Evolutionary conservation across 2,329 filamentous ascomycete genomes (phyloP).

Genomic region (Fusarium annulatum): DNA sequence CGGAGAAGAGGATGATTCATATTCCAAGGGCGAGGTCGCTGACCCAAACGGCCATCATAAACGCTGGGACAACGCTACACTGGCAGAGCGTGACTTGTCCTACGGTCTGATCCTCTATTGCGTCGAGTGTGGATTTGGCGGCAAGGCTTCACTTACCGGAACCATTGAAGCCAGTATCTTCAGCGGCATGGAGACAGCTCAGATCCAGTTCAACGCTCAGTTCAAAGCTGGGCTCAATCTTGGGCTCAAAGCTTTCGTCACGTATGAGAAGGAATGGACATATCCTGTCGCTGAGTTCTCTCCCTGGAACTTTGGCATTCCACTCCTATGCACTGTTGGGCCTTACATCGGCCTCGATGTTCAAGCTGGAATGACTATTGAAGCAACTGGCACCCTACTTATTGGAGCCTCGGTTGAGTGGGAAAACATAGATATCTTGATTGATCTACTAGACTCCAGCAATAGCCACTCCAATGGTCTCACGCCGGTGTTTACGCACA

Average conservation of each 20-base stretch:
- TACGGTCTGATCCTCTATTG: slow-evolving; percentile 5
- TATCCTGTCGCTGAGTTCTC: neutral
- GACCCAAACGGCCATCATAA: slow-evolving; percentile 12
- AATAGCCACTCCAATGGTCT: neutral
- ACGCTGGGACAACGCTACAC: neutral
- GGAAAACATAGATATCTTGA: slow-evolving; percentile 9
- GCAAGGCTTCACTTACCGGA: neutral
- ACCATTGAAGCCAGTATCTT: neutral
- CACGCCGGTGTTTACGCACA: neutral
- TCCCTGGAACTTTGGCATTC: neutral
- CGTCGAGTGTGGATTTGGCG: slow-evolving; percentile 2
- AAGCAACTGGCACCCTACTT: slow-evolving; percentile 1
- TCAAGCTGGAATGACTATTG: neutral
- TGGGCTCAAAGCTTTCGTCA: neutral
- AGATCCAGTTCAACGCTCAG: neutral
- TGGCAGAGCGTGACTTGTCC: neutral
- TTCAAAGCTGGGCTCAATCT: slow-evolving; percentile 11
- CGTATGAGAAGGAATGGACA: slow-evolving; percentile 5
- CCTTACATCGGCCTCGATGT: neutral
- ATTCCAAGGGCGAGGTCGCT: neutral
- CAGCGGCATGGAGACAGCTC: neutral
- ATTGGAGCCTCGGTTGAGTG: slow-evolving; percentile 6
- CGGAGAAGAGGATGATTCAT: slow-evolving; percentile 6
- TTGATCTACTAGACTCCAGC: neutral
- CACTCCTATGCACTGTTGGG: neutral